These are phyloP conservation scores for Eucalyptus erythrocorys DNA, from an alignment of 345 rosid genomes.

Conservation along the genomic window DNA sequence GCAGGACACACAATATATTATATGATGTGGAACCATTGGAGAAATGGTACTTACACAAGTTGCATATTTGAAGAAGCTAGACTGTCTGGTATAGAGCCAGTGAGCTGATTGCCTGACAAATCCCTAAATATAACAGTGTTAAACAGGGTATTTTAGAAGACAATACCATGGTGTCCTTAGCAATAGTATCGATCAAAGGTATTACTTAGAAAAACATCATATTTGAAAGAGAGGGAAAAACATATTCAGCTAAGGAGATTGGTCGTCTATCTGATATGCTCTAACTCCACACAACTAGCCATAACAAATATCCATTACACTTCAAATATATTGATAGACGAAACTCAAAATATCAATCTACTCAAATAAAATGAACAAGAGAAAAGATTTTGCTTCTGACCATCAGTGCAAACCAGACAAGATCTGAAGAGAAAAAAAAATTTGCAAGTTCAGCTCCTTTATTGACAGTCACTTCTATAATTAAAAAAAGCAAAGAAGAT, in stretches of 20 bases:
- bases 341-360: neutral
- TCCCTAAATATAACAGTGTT: constrained; percentile 22
- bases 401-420: neutral
- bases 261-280: neutral
- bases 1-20: neutral
- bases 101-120: constrained; percentile 68
- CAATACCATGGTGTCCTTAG: neutral
- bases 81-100: constrained; percentile 84
- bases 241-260: neutral
- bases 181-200: neutral
- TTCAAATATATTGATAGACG: neutral
- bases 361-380: neutral
- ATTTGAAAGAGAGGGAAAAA: neutral
- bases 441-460: neutral
- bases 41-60: constrained; percentile 47
- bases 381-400: neutral
- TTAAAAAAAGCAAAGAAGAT: neutral
- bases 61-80: constrained; percentile 56
- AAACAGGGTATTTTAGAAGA: neutral
- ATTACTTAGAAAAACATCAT: neutral
- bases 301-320: neutral
- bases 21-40: neutral
- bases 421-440: neutral
- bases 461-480: neutral
- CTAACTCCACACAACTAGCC: neutral